These are phyloP conservation scores for Coemansia biformis DNA, from an alignment of 192 early-diverging fungal genomes.

Conservation along the genomic window DNA sequence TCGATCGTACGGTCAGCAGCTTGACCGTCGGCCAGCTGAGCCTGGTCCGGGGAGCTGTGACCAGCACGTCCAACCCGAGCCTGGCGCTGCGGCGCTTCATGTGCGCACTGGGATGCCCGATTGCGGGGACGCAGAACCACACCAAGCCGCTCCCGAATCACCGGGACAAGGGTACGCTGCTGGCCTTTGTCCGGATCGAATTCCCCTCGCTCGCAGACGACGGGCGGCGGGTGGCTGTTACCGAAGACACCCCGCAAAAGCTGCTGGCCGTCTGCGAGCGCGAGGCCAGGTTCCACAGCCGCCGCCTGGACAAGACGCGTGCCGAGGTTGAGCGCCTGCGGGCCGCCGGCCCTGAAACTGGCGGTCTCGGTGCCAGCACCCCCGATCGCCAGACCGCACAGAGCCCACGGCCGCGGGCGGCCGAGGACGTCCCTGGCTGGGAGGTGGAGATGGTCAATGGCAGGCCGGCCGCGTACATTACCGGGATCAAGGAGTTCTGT, in stretches of 20 bases:
- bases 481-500: conserved; percentile 54
- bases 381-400: no score
- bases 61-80: conserved; percentile 24
- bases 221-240: conserved; percentile 9
- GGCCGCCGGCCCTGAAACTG: no score
- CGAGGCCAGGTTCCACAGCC: conserved; percentile 53
- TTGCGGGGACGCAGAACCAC: conserved; percentile 55
- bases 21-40: conserved; percentile 26
- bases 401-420: not conserved
- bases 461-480: conserved; percentile 22
- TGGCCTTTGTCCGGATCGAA: conserved; percentile 41
- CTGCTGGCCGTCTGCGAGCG: conserved; percentile 53
- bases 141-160: conserved; percentile 53
- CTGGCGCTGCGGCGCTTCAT: conserved; percentile 54
- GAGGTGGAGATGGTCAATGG: conserved; percentile 50
- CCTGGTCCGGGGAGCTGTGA: conserved; percentile 16
- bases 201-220: conserved; percentile 39
- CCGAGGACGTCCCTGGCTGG: not conserved
- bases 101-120: conserved; percentile 43
- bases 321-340: conserved; percentile 42
- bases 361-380: no score
- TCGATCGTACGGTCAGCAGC: conserved; percentile 7
- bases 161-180: conserved; percentile 55
- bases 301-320: conserved; percentile 27
- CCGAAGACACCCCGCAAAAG: conserved; percentile 51